phyloP scores from a whole-genome alignment of 164 flowering plant genomes.

The grape (Vitis vinifera) region ASM3070453v1 NC_081821.1:17880001-17880500 shows the following conservation, averaged over 20 bases:
- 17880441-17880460: too few species aligned
- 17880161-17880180: slow-evolving; percentile 76
- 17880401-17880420: too few species aligned
- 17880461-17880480: too few species aligned
- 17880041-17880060: slow-evolving; percentile 51
- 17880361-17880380: too few species aligned
- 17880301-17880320: too few species aligned
- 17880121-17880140: slow-evolving; percentile 41
- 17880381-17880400: too few species aligned
- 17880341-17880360: too few species aligned
- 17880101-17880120: slow-evolving; percentile 61
- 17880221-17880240: slow-evolving; percentile 70
- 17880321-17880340: too few species aligned
- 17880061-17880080: slow-evolving; percentile 64
- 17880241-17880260: slow-evolving; percentile 84
- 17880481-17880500: too few species aligned
- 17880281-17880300: slow-evolving; percentile 28
- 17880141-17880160: slow-evolving; percentile 76
- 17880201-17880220: slow-evolving; percentile 74
- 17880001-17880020: slow-evolving; percentile 44
- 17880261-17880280: slow-evolving; percentile 77
- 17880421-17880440: too few species aligned
- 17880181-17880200: slow-evolving; percentile 71
- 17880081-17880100: slow-evolving; percentile 84
- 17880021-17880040: slow-evolving; percentile 53